A percentile compares a stretch with the other conserved stretches of the same genome.
phyloP scores from a whole-genome alignment of 78 protist species.

The Speleostelium caveatum region DNA sequence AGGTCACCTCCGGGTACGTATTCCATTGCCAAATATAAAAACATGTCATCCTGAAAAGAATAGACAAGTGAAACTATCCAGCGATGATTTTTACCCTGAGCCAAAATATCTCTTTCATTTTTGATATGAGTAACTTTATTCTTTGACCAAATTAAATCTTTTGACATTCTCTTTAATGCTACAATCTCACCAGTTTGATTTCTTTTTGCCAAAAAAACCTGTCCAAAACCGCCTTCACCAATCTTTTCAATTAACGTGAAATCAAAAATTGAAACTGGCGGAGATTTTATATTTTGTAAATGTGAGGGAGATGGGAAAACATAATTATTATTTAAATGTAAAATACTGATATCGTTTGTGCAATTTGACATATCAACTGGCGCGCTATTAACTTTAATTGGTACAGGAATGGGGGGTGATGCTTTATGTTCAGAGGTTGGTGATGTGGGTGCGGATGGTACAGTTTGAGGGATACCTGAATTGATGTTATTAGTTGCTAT shows the following conservation, averaged over 20 bases:
- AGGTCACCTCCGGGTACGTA: conserved; percentile 94
- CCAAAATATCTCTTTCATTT: conserved; percentile 77
- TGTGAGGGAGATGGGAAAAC: conserved; percentile 90
- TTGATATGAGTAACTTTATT: conserved; percentile 70
- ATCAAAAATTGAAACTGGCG: conserved; percentile 61
- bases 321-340: conserved; percentile 41
- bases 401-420: not conserved
- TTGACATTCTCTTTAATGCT: conserved; percentile 90
- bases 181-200: conserved; percentile 74
- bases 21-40: conserved; percentile 89
- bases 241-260: conserved; percentile 67
- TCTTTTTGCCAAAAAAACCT: conserved; percentile 85
- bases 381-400: not conserved
- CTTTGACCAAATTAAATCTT: conserved; percentile 69
- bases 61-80: conserved; percentile 77
- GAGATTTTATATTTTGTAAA: not conserved
- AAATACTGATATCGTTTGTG: conserved; percentile 9
- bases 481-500: no score
- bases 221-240: conserved; percentile 88
- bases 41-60: conserved; percentile 84
- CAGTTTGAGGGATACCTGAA: no score
- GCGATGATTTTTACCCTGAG: conserved; percentile 48
- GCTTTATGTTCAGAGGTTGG: not conserved
- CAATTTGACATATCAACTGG: not conserved
- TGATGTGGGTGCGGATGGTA: not conserved